Evolutionary conservation across 306 rosid genomes (phyloP).

Genomic region (Carpinus viminea): DNA sequence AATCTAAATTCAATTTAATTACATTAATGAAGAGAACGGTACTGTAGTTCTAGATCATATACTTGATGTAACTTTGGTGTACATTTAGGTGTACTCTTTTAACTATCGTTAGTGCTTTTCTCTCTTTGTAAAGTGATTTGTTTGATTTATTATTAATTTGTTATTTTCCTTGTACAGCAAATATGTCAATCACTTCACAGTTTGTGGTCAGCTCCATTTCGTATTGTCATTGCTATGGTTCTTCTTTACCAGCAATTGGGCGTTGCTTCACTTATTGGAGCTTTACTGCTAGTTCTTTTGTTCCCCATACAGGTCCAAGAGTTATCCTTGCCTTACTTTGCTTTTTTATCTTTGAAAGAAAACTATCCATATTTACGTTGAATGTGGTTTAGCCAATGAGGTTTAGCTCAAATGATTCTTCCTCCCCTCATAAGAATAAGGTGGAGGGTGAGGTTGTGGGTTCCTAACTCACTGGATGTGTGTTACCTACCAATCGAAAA

Average conservation of each 20-base stretch:
- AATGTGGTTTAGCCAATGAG: background rate
- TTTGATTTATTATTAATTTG: conserved; percentile 11
- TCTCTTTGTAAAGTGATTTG: background rate
- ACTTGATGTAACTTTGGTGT: background rate
- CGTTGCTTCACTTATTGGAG: conserved; percentile 78
- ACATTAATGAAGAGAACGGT: background rate
- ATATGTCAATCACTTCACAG: conserved; percentile 74
- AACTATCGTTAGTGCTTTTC: background rate
- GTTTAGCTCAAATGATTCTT: background rate
- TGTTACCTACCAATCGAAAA: background rate
- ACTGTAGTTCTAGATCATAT: background rate
- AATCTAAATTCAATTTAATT: background rate
- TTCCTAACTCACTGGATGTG: background rate
- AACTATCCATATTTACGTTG: background rate
- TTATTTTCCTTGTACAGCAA: conserved; percentile 52
- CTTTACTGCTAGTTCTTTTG: conserved; percentile 57
- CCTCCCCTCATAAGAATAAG: background rate
- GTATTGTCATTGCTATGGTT: conserved; percentile 66
- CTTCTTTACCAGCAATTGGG: conserved; percentile 93
- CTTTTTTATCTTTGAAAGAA: background rate
- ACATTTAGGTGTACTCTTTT: background rate
- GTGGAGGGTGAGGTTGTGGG: background rate
- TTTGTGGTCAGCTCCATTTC: conserved; percentile 91
- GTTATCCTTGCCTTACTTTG: background rate
- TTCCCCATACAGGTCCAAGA: conserved; percentile 74